These are phyloP conservation scores for Begonia fuchsioides DNA, from an alignment of 306 rosid genomes.

Conservation along the genomic window DNA sequence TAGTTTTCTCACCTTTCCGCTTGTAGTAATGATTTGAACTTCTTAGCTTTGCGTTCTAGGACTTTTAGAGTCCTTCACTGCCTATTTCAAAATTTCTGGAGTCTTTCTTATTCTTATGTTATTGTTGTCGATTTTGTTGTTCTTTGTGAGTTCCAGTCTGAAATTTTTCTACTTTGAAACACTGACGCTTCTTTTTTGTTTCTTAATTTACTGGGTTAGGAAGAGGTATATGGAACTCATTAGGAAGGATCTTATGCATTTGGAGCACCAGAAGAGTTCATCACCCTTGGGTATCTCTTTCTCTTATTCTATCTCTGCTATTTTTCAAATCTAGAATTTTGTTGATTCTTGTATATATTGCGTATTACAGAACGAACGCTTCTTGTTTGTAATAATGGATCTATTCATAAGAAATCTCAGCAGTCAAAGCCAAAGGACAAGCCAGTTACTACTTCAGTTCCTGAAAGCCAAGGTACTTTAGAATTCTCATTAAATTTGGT, in stretches of 20 bases:
- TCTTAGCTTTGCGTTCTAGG: no score
- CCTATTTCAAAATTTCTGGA: no score
- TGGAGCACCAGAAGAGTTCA: slow-evolving; percentile 36
- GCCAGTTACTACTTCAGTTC: slow-evolving; percentile 21
- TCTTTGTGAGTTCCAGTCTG: no score
- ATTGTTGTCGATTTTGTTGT: no score
- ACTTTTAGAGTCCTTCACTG: no score
- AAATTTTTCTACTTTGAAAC: no score
- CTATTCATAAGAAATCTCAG: slow-evolving; percentile 18
- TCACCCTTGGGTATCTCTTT: slow-evolving; percentile 33
- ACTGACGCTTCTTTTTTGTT: neutral
- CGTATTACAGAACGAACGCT: no score
- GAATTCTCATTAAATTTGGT: neutral
- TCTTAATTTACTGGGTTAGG: neutral
- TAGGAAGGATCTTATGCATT: slow-evolving; percentile 61
- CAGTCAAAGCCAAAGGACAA: slow-evolving; percentile 20
- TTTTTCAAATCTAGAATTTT: no score
- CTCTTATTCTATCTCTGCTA: neutral
- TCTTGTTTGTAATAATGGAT: slow-evolving; percentile 21
- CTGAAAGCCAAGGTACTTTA: slow-evolving; percentile 39
- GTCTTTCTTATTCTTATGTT: no score
- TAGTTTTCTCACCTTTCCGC: neutral
- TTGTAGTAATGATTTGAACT: neutral
- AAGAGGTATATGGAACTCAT: slow-evolving; percentile 25
- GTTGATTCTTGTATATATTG: no score